Evolutionary conservation across 108 stramenopile species (phyloP).

Genomic region (Tribonema minus): DNA sequence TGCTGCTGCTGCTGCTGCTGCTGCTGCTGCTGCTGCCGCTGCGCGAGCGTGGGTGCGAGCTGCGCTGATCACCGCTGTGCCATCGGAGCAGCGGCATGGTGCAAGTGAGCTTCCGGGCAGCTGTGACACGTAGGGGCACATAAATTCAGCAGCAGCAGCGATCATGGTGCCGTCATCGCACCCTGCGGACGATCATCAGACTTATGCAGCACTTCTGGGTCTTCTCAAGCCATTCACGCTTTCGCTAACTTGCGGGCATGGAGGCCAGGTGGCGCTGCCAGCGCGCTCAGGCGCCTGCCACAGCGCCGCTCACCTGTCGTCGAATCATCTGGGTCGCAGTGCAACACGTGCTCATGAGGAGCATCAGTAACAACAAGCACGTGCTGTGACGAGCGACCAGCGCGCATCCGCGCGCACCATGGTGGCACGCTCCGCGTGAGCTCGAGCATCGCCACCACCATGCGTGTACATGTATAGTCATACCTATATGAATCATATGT

Average conservation of each 20-base stretch:
- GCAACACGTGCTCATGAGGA: not conserved
- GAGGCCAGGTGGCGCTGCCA: not conserved
- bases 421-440: not conserved
- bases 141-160: too few relatives aligned
- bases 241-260: too few relatives aligned
- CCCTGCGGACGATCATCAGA: too few relatives aligned
- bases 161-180: too few relatives aligned
- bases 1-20: not conserved
- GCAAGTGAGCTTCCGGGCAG: not conserved
- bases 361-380: not conserved
- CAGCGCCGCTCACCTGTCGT: not conserved
- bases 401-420: not conserved
- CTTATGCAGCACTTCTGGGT: too few relatives aligned
- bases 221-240: too few relatives aligned
- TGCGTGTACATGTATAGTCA: too few relatives aligned
- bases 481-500: too few relatives aligned
- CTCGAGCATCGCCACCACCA: too few relatives aligned
- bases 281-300: not conserved
- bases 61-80: not conserved
- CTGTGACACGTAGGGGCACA: not conserved
- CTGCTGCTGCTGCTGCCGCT: not conserved
- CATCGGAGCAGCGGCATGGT: not conserved
- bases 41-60: not conserved
- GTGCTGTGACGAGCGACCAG: not conserved
- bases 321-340: not conserved